Conservation (phyloP, 1,284 basidiomycete genomes). For the Vanrija sp. region DNA sequence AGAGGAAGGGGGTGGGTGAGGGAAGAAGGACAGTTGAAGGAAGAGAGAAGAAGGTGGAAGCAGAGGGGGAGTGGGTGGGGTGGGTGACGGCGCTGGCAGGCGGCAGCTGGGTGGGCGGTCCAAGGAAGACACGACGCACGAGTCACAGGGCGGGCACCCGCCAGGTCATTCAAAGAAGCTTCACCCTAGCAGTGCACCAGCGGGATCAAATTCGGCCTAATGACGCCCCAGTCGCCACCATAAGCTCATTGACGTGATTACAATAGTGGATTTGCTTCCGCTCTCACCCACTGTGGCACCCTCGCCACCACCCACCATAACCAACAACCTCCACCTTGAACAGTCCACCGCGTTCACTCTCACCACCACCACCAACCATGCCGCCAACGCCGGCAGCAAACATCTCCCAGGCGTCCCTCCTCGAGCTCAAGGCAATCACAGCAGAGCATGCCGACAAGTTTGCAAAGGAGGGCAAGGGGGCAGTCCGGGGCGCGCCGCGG, state of each 20-base stretch:
- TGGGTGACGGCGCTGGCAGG: not conserved
- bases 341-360: not conserved
- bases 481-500: slow-evolving; percentile 35
- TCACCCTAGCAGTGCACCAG: too few species aligned
- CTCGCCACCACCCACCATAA: not conserved
- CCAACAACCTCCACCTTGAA: not conserved
- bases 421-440: slow-evolving; percentile 46
- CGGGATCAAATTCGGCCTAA: too few species aligned
- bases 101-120: too few species aligned
- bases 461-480: slow-evolving; percentile 38
- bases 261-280: not conserved
- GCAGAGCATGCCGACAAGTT: slow-evolving; percentile 47
- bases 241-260: too few species aligned
- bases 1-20: not conserved
- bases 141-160: not conserved
- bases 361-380: not conserved
- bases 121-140: not conserved
- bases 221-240: too few species aligned
- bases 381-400: not conserved
- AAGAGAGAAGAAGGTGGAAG: not conserved
- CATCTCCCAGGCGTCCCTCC: slow-evolving; percentile 37
- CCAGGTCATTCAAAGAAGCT: too few species aligned
- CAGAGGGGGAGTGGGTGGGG: not conserved
- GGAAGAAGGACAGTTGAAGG: slow-evolving; percentile 1
- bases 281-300: not conserved